These are phyloP conservation scores for Aegilops tauschii DNA, from an alignment of 176 grass and related monocot genomes.

Conservation along the genomic window DNA sequence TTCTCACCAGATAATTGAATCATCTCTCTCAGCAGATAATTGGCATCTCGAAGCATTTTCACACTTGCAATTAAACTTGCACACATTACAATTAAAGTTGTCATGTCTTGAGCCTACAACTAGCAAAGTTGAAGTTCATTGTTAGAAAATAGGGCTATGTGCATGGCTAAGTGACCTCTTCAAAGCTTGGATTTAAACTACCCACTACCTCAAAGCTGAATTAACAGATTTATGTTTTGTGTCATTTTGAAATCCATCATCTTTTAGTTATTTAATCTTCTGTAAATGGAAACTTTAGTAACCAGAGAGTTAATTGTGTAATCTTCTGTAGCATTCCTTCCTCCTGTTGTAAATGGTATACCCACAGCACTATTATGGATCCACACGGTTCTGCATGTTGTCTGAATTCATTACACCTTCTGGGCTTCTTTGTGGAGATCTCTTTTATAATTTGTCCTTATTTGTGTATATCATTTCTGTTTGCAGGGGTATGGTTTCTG, in stretches of 20 bases:
- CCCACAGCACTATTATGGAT: slow-evolving; percentile 7
- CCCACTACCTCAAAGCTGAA: not conserved
- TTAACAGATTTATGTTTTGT: not conserved
- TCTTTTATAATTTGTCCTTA: not conserved
- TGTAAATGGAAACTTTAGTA: not conserved
- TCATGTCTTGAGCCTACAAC: not conserved
- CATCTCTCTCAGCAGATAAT: too few relatives aligned
- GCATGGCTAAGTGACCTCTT: not conserved
- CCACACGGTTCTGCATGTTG: not conserved
- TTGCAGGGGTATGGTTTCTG: slow-evolving; percentile 63
- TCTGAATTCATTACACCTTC: not conserved
- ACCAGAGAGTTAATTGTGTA: not conserved
- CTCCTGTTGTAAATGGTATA: slow-evolving; percentile 6
- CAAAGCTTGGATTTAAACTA: not conserved
- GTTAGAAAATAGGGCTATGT: not conserved
- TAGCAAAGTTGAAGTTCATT: not conserved
- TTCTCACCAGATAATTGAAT: too few relatives aligned
- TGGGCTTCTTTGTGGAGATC: not conserved
- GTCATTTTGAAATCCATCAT: not conserved
- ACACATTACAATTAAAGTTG: not conserved
- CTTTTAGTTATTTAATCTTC: not conserved
- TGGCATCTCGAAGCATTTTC: slow-evolving; percentile 15
- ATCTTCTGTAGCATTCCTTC: not conserved
- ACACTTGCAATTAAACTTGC: slow-evolving; percentile 14
- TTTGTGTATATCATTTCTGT: slow-evolving; percentile 10